A percentile compares a stretch with the other conserved stretches of the same genome.
Evolutionary conservation across 2,329 filamentous ascomycete species (phyloP).

Genomic region (Aspergillus fumigatiaffinis): DNA sequence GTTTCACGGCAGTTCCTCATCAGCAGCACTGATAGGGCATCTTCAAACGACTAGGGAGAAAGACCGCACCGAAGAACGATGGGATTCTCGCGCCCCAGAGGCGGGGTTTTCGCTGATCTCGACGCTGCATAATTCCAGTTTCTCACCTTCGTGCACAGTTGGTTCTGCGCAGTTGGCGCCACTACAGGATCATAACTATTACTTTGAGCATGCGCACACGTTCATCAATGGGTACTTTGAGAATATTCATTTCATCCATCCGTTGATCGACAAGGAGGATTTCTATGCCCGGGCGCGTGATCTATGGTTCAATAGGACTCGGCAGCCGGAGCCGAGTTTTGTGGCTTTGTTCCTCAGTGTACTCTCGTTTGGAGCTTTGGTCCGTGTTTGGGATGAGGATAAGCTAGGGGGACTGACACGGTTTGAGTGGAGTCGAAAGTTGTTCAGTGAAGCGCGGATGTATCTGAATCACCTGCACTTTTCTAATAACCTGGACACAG

Average conservation of each 20-base stretch:
- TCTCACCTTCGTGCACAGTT: constrained; percentile 29
- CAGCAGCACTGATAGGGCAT: constrained; percentile 43
- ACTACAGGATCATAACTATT: constrained; percentile 32
- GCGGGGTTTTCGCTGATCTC: constrained; percentile 41
- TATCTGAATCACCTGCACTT: constrained; percentile 40
- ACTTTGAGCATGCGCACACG: constrained; percentile 43
- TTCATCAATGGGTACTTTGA: constrained; percentile 49
- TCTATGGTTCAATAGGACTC: constrained; percentile 38
- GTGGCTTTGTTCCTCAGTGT: constrained; percentile 47
- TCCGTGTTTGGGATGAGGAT: constrained; percentile 43
- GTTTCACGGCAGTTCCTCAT: constrained; percentile 48
- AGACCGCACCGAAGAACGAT: constrained; percentile 12
- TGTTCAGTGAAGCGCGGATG: constrained; percentile 43
- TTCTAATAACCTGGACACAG: constrained; percentile 46
- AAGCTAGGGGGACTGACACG: constrained; percentile 42
- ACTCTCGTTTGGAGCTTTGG: constrained; percentile 45
- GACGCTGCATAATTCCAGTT: constrained; percentile 45
- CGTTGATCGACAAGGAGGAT: constrained; percentile 45
- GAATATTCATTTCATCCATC: constrained; percentile 48
- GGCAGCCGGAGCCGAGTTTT: constrained; percentile 39
- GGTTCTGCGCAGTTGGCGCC: constrained; percentile 17
- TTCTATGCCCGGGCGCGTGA: constrained; percentile 44
- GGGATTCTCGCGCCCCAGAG: constrained; percentile 9
- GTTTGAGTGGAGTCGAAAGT: constrained; percentile 45
- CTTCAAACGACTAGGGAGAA: constrained; percentile 33